Conservation (phyloP, 257 asterid species). For the Solanum dulcamara region DNA sequence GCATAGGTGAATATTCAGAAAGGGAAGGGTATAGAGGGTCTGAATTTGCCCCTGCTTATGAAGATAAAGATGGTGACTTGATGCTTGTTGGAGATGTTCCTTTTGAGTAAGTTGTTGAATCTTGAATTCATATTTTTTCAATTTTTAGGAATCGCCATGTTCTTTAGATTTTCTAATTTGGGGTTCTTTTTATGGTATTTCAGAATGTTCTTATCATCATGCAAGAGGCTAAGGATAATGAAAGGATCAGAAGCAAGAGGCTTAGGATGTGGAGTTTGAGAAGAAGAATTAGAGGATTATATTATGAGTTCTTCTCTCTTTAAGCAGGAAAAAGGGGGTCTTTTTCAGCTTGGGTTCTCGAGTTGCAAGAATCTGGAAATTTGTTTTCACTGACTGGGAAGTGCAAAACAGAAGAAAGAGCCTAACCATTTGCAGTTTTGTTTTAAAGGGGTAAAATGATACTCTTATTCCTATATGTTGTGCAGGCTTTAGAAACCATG, state of each 20-base stretch:
- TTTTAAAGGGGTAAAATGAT: background rate
- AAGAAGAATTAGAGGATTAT: background rate
- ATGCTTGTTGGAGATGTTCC: conserved; percentile 97
- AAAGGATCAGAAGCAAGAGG: conserved; percentile 74
- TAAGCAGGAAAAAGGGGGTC: conserved; percentile 5
- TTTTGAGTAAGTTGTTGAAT: conserved; percentile 42
- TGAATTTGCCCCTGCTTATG: conserved; percentile 84
- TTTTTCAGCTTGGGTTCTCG: conserved; percentile 52
- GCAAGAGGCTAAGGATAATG: conserved; percentile 78
- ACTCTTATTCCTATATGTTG: background rate
- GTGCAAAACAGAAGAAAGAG: conserved; percentile 7
- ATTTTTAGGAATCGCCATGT: background rate
- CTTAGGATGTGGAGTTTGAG: conserved; percentile 40
- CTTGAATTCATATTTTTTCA: background rate
- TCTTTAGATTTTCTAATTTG: background rate
- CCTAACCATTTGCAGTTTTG: conserved; percentile 13
- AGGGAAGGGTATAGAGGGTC: conserved; percentile 88
- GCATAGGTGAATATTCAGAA: conserved; percentile 74
- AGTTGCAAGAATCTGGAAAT: conserved; percentile 2
- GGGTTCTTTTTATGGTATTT: conserved; percentile 2
- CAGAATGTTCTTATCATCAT: conserved; percentile 71
- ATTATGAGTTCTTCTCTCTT: conserved; percentile 10
- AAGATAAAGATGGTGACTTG: conserved; percentile 86
- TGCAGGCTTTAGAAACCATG: conserved; percentile 21
- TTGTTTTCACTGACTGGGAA: conserved; percentile 11